Conservation (phyloP, 129 eudicot species). For the Flaveria robusta region DNA sequence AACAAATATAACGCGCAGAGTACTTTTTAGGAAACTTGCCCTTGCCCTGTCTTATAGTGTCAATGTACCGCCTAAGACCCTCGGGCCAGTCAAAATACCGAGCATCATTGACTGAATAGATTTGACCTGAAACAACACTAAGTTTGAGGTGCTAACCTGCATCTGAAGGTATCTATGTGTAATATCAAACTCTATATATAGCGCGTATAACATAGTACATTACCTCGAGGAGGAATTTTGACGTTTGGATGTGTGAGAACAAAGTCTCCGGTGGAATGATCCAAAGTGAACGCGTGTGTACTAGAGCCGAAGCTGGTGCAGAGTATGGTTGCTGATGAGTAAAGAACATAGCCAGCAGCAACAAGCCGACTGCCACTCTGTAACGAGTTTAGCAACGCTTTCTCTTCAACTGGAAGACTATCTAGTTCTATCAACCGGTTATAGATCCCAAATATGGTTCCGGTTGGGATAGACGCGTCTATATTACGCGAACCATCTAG, state of each 20-base stretch:
- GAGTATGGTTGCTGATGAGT: slow-evolving; percentile 92
- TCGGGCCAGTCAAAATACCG: slow-evolving; percentile 99
- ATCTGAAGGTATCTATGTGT: background rate
- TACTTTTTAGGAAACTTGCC: slow-evolving; percentile 86
- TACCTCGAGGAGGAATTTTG: slow-evolving; percentile 88
- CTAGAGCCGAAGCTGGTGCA: slow-evolving; percentile 86
- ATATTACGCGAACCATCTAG: slow-evolving; percentile 97
- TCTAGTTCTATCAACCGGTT: slow-evolving; percentile 74
- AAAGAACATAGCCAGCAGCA: slow-evolving; percentile 93
- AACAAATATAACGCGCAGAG: slow-evolving; percentile 91
- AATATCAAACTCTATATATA: background rate
- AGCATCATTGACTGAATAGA: slow-evolving; percentile 96
- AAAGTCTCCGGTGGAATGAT: slow-evolving; percentile 83
- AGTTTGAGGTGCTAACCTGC: too few relatives aligned
- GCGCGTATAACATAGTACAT: background rate
- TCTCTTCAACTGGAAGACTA: slow-evolving; percentile 72
- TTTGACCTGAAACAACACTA: slow-evolving; percentile 70
- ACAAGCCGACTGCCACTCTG: slow-evolving; percentile 81
- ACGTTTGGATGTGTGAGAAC: slow-evolving; percentile 79
- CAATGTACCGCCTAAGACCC: slow-evolving; percentile 80
- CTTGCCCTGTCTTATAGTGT: slow-evolving; percentile 94
- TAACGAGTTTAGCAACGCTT: slow-evolving; percentile 74
- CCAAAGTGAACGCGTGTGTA: slow-evolving; percentile 80
- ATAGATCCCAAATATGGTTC: slow-evolving; percentile 93
- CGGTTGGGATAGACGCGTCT: slow-evolving; percentile 97